Percentiles rank a stretch among this genome's conserved stretches.
These are phyloP conservation scores for Diaporthe destruens DNA, from an alignment of 2,329 filamentous ascomycete species.

Conservation along the genomic window DNA sequence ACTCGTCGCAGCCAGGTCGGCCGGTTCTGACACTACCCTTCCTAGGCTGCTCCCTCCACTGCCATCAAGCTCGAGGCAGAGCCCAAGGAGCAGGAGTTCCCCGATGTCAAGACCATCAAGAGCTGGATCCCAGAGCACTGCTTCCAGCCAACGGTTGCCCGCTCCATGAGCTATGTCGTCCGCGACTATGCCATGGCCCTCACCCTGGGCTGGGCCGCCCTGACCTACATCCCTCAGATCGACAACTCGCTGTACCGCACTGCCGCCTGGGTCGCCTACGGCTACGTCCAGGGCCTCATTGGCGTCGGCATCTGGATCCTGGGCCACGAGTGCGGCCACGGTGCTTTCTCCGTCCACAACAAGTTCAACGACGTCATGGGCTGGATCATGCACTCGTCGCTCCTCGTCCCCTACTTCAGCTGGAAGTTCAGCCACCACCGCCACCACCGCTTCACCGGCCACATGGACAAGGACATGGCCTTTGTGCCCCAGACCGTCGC, in stretches of 20 bases:
- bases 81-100: conserved; percentile 49
- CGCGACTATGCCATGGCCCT: conserved; percentile 66
- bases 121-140: conserved; percentile 72
- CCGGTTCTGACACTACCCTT: not conserved
- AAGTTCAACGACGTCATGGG: conserved; percentile 72
- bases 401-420: conserved; percentile 78
- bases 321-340: conserved; percentile 79
- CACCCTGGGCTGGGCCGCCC: conserved; percentile 62
- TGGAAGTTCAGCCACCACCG: conserved; percentile 79
- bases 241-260: conserved; percentile 58
- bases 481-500: conserved; percentile 67
- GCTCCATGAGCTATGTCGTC: conserved; percentile 67
- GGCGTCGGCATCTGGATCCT: conserved; percentile 79
- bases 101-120: conserved; percentile 62
- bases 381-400: conserved; percentile 73
- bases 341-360: conserved; percentile 71
- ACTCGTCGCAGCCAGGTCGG: not conserved
- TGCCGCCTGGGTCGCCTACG: conserved; percentile 69
- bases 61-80: conserved; percentile 33
- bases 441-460: conserved; percentile 77
- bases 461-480: conserved; percentile 76
- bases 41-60: conserved; percentile 31
- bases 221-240: conserved; percentile 67
- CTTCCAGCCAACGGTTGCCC: conserved; percentile 67
- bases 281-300: conserved; percentile 73